Conservation (phyloP, 306 rosid genomes). For the Potentilla sterilis region DNA sequence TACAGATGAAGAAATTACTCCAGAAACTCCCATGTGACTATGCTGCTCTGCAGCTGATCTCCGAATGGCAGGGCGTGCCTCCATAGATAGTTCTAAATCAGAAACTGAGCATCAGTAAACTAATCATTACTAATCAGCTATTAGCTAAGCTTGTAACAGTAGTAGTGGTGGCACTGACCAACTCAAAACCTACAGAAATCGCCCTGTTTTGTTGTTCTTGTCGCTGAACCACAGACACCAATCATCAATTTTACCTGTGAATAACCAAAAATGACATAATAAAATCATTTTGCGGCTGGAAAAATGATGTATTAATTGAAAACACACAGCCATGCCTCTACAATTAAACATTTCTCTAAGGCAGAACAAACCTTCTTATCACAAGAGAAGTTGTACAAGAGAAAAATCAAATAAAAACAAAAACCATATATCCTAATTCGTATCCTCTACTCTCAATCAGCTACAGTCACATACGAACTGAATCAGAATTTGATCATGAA, state of each 20-base stretch:
- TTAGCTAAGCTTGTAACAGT: constrained; percentile 19
- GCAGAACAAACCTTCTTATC: neutral
- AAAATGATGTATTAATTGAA: constrained; percentile 20
- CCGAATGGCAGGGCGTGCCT: constrained; percentile 66
- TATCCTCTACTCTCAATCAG: neutral
- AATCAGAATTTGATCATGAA: constrained; percentile 9
- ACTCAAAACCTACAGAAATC: constrained; percentile 31
- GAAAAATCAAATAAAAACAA: neutral
- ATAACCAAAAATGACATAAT: constrained; percentile 3
- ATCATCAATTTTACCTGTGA: constrained; percentile 50
- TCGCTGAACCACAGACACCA: constrained; percentile 37
- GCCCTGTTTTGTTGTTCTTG: constrained; percentile 30
- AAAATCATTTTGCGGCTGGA: constrained; percentile 23
- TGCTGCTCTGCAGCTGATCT: constrained; percentile 65
- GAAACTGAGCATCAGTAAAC: constrained; percentile 34
- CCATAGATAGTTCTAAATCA: constrained; percentile 58
- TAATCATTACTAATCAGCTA: constrained; percentile 24
- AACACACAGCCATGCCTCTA: neutral
- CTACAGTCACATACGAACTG: neutral
- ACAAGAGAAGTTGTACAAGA: neutral
- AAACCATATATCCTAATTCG: neutral
- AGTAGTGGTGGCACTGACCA: constrained; percentile 37
- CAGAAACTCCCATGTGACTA: constrained; percentile 61
- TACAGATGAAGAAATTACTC: constrained; percentile 55
- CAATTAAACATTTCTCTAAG: neutral